phyloP scores from a whole-genome alignment of 371 early-diverging fungal genomes.

The Mucor sp. region DNA sequence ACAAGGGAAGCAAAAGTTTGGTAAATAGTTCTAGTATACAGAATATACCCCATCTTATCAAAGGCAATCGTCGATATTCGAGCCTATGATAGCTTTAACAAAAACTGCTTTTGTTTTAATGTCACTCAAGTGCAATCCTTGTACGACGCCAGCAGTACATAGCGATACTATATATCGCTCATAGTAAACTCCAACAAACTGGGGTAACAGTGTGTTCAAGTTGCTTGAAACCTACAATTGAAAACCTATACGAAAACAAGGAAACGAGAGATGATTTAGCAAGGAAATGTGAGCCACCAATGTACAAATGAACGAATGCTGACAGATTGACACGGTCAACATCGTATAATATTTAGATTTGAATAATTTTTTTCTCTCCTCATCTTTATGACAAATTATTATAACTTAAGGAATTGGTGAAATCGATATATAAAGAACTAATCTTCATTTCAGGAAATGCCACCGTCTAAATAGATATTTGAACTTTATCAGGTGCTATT shows the following conservation, averaged over 20 bases:
- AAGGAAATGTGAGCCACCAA: neutral
- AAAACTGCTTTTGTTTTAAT: neutral
- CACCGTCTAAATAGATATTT: neutral
- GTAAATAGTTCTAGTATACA: neutral
- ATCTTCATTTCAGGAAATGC: slow-evolving; percentile 6
- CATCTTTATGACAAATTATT: neutral
- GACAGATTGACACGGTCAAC: neutral
- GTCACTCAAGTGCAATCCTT: neutral
- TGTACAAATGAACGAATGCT: neutral
- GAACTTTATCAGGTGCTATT: neutral
- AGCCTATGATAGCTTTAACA: neutral
- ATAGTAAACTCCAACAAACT: neutral
- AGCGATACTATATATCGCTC: neutral
- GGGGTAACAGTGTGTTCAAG: neutral
- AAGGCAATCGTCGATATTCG: neutral
- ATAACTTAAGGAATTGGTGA: neutral
- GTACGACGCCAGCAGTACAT: neutral
- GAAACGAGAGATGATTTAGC: neutral
- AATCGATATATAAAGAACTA: slow-evolving; percentile 3
- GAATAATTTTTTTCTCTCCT: neutral
- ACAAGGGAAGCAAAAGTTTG: neutral
- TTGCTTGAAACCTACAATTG: neutral
- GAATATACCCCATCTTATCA: neutral
- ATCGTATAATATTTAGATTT: neutral
- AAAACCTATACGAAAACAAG: neutral